Evolutionary conservation across 805 yeast genomes (phyloP), one percentile per base, ranked within the genome.

Genomic region (Clavispora santaluciae): DNA sequence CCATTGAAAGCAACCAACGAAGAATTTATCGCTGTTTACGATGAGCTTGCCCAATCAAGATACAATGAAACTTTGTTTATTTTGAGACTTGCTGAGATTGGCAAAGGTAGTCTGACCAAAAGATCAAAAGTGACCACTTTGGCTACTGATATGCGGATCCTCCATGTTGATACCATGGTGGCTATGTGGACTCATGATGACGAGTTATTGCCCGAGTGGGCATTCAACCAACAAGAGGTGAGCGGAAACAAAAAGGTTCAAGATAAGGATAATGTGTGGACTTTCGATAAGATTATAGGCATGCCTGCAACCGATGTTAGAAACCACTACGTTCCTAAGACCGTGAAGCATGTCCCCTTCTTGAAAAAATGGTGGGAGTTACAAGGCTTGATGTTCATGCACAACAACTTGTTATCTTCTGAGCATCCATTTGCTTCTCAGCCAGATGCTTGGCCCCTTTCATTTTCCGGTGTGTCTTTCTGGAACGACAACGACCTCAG

Each of bases 381-480:
- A 46, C 99, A 93, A 67, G 63, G 72, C 22, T 72, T 77, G 45
- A 93, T 93, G 99, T 89, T 93, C 72, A 78, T 80, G 46, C 96
- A 90, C 57, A 93, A 93, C 68, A 93, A 91, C 67, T 81, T 83
- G 51, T 73, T 93, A 50, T 75, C 89, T 1, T 75, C 90, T 12
- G 88, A 86, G 20, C 99, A 93, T 64, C 99, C 99, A 35, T 93
- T 86, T 70, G 96, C 97, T 8, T 88, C 97, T 4, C 81, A 79
- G 47, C 99, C 99, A 2, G 76, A 79, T 49, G 68, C 83, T 6
- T 93, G 99, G 99, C 99, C 99, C 15, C 72, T 86, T 47, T 76
- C 93, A 41, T 62, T 83, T 40, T 78, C 86, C 12, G 99, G 99
- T 52, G 97, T 93, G 29, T 88, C 97, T 1, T 93, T 91, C 73